These are phyloP conservation scores for Leccinum boreale DNA, from an alignment of 768 basidiomycete genomes.

Conservation along the genomic window DNA sequence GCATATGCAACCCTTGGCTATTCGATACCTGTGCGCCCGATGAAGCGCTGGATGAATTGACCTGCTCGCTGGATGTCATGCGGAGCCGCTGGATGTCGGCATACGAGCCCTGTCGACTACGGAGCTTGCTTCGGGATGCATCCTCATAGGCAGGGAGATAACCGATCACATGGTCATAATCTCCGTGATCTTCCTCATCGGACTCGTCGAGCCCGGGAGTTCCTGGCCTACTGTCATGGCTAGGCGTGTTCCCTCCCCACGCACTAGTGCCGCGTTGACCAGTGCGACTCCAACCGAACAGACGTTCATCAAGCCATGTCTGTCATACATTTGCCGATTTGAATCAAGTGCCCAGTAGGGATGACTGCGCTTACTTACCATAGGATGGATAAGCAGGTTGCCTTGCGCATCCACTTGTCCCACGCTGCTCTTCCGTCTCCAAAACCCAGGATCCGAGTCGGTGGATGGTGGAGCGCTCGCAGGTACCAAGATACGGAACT, in stretches of 20 bases:
- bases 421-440: conserved; percentile 75
- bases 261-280: conserved; percentile 77
- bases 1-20: conserved; percentile 43
- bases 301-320: conserved; percentile 90
- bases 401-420: conserved; percentile 87
- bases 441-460: conserved; percentile 55
- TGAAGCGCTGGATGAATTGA: conserved; percentile 8
- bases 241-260: conserved; percentile 64
- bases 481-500: conserved; percentile 81
- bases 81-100: conserved; percentile 78
- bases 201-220: conserved; percentile 79
- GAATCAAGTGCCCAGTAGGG: background rate
- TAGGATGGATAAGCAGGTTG: conserved; percentile 81
- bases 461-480: conserved; percentile 81
- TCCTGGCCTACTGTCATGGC: conserved; percentile 59
- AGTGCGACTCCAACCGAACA: conserved; percentile 89
- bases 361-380: conserved; percentile 45
- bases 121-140: conserved; percentile 39
- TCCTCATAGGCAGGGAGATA: conserved; percentile 55
- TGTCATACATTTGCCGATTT: conserved; percentile 27
- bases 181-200: conserved; percentile 85
- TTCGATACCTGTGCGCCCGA: conserved; percentile 25
- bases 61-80: conserved; percentile 26
- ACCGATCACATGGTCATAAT: conserved; percentile 86
- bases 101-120: conserved; percentile 70